Base-by-base conservation (phyloP, 768 basidiomycete species). In the Mycena floridula region DNA sequence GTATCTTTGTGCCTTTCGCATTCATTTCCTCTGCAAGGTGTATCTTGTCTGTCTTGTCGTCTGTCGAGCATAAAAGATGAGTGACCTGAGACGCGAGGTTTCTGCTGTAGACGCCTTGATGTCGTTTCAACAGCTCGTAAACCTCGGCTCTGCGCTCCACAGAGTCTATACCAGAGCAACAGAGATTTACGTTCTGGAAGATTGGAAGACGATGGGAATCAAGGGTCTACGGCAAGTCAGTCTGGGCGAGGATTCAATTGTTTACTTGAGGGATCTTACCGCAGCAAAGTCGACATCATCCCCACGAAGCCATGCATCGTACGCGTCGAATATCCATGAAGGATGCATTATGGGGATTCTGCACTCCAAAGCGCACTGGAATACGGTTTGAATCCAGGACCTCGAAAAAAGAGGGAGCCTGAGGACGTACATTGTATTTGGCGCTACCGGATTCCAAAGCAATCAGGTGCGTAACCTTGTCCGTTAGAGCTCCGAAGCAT, bases 271-370 rank as follows among this genome's bases (percentile, higher is more conserved):
- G n/a, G n/a, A n/a, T n/a, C n/a, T n/a, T n/a, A n/a, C n/a, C n/a
- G n/a, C n/a, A n/a, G n/a, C n/a, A n/a, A n/a, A n/a, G n/a, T 88
- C 78, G 15, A 93, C 77, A 49, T 91, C 88, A 52, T 87, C 88
- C 0, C 91, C 93, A 37, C 69, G 68, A 15, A 87, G 64, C 91
- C 91, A 95, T 24, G 77, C 63, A 2, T 76, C 63, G 63, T 92
- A 81, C 49, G 76, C 74, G 4, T 83, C 82, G 0, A 65, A 61
- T 21, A 97, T 76, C 92, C 91, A 97, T 0, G 79, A 74, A 0
- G 88, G 81, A 24, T 66, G 65, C 54, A 95, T 69, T 44, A 96
- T 87, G 0, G 89, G 89, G 37, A 94, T 77, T 45, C 82, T 76
- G 40, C 82, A 76, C 57, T 86, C 80, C 18, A 96, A 58, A 0